phyloP scores from a whole-genome alignment of 1,284 basidiomycete genomes.

The Mycosarcoma maydis region DNA sequence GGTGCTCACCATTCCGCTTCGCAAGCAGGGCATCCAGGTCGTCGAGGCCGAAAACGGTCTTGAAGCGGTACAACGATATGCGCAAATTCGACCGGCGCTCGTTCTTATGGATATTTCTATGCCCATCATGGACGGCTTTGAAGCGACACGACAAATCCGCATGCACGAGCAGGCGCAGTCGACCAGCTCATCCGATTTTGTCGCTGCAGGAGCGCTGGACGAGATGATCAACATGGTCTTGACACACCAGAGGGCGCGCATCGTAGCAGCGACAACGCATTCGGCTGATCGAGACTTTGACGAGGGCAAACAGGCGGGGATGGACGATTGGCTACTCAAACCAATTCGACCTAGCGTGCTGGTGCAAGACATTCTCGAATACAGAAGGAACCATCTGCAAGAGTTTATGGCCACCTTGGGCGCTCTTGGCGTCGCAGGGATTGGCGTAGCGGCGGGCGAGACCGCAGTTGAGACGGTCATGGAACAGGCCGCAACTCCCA shows the following conservation, averaged over 20 bases:
- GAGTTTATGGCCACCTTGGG: conserved; percentile 33
- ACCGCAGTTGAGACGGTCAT: conserved; percentile 34
- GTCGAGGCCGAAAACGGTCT: conserved; percentile 52
- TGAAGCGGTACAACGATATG: conserved; percentile 50
- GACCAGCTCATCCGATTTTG: conserved; percentile 9
- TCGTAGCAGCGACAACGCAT: conserved; percentile 55
- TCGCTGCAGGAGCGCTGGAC: conserved; percentile 3
- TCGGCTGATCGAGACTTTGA: conserved; percentile 38
- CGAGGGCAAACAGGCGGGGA: conserved; percentile 45
- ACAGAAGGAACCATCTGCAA: conserved; percentile 31
- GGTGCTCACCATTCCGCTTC: conserved; percentile 49
- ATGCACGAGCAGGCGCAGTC: conserved; percentile 24
- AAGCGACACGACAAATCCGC: conserved; percentile 52
- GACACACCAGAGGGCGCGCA: conserved; percentile 35
- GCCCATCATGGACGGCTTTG: conserved; percentile 59
- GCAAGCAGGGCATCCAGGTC: conserved; percentile 43
- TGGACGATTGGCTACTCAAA: conserved; percentile 58
- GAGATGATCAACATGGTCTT: conserved; percentile 32
- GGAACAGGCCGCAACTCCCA: conserved; percentile 25
- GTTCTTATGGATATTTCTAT: conserved; percentile 63
- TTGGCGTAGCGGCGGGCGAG: conserved; percentile 23
- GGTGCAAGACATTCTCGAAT: conserved; percentile 41
- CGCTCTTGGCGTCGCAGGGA: conserved; percentile 11
- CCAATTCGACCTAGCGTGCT: conserved; percentile 37
- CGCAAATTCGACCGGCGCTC: conserved; percentile 29